Evolutionary conservation across 805 yeast genomes (phyloP).

Genomic region (Kuraishia capsulata): DNA sequence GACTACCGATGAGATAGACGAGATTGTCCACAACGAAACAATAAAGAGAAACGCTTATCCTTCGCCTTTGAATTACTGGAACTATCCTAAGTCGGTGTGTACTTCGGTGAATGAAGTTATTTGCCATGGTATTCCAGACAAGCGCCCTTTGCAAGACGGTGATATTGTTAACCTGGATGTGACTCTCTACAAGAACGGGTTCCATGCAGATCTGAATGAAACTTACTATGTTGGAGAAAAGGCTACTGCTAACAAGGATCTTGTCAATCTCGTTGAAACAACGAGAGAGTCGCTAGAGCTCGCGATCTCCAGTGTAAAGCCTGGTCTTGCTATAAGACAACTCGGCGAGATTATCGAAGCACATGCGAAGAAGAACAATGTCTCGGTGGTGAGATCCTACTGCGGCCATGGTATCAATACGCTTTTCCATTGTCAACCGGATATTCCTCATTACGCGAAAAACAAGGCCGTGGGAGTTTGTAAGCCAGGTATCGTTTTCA

Average conservation of each 20-base stretch:
- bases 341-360: slow-evolving; percentile 84
- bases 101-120: slow-evolving; percentile 92
- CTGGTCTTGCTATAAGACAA: slow-evolving; percentile 82
- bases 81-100: slow-evolving; percentile 87
- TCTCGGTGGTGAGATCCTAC: slow-evolving; percentile 84
- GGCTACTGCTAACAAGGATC: slow-evolving; percentile 67
- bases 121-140: slow-evolving; percentile 97
- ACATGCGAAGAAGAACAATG: slow-evolving; percentile 67
- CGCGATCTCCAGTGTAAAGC: slow-evolving; percentile 81
- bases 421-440: slow-evolving; percentile 87
- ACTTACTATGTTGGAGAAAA: slow-evolving; percentile 94
- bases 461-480: slow-evolving; percentile 91
- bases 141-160: slow-evolving; percentile 80
- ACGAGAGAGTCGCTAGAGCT: slow-evolving; percentile 73
- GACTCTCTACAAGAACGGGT: slow-evolving; percentile 75
- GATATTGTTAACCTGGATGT: slow-evolving; percentile 92
- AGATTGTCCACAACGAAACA: slow-evolving; percentile 79
- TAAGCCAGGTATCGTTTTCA: slow-evolving; percentile 93
- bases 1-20: slow-evolving; percentile 89
- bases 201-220: slow-evolving; percentile 92
- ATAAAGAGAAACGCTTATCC: slow-evolving; percentile 88
- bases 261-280: slow-evolving; percentile 67
- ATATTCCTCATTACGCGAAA: slow-evolving; percentile 87
- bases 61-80: slow-evolving; percentile 88
- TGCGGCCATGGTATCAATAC: slow-evolving; percentile 91